Conservation (phyloP, 2,329 filamentous ascomycete species). For the Monilinia aucupariae region DNA sequence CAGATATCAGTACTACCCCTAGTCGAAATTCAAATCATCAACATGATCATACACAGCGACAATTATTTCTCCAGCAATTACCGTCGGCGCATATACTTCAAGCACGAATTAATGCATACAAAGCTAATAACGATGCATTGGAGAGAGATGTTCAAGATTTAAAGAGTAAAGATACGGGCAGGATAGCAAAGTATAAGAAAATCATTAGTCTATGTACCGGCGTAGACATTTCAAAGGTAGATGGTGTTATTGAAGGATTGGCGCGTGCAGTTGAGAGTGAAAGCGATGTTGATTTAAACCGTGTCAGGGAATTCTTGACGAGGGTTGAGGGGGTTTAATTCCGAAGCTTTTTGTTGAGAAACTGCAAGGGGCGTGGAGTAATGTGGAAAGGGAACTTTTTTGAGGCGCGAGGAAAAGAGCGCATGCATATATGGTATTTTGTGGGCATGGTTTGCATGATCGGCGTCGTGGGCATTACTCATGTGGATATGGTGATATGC, state of each 20-base stretch:
- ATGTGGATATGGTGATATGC: constrained; percentile 7
- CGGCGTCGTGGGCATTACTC: not conserved
- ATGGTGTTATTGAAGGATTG: constrained; percentile 71
- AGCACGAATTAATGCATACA: constrained; percentile 65
- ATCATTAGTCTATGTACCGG: constrained; percentile 84
- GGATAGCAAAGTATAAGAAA: constrained; percentile 81
- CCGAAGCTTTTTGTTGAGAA: no score
- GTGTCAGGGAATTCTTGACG: constrained; percentile 73
- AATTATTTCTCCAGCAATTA: constrained; percentile 40
- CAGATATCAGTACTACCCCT: constrained; percentile 29
- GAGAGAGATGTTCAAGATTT: constrained; percentile 63
- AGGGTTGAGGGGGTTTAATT: constrained; percentile 51
- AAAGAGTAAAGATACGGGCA: constrained; percentile 72
- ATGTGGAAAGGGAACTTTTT: not conserved
- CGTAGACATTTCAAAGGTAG: constrained; percentile 68
- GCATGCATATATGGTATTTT: constrained; percentile 3
- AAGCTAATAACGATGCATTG: constrained; percentile 61
- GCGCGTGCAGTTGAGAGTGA: constrained; percentile 89
- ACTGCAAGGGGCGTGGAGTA: not conserved
- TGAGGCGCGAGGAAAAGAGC: not conserved
- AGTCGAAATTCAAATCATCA: constrained; percentile 39
- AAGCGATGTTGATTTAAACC: constrained; percentile 66
- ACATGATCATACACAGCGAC: constrained; percentile 39
- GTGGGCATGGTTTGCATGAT: not conserved
- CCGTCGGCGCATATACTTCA: constrained; percentile 58